A percentile compares a stretch with the other conserved stretches of the same genome.
Conservation (phyloP, 2,329 filamentous ascomycete species). For the Trichoderma citrinoviride region DNA sequence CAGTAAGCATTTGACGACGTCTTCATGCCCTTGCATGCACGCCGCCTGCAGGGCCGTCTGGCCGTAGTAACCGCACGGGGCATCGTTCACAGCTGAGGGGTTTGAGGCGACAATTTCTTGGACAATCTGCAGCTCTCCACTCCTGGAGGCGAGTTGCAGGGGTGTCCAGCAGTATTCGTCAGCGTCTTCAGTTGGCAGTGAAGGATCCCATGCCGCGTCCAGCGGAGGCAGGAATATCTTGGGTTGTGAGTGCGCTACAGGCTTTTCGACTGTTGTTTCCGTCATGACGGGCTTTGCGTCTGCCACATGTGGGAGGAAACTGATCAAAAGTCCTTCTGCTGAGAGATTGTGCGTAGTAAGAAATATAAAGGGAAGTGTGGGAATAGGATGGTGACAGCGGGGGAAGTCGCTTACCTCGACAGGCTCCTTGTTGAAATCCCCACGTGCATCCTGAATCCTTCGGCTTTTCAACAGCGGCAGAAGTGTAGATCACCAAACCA, state of each 20-base stretch:
- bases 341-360: background rate
- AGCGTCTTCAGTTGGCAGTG: slow-evolving; percentile 4
- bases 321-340: background rate
- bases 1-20: slow-evolving; percentile 32
- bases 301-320: background rate
- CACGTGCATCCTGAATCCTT: slow-evolving; percentile 12
- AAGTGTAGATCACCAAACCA: background rate
- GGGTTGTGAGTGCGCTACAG: background rate
- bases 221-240: background rate
- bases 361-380: background rate
- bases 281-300: background rate
- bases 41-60: slow-evolving; percentile 40
- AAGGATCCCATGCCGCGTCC: slow-evolving; percentile 17
- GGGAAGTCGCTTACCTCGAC: background rate
- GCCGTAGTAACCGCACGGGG: slow-evolving; percentile 36
- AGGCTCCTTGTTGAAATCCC: background rate
- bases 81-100: slow-evolving; percentile 33
- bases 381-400: background rate
- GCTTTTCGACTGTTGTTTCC: background rate
- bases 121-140: slow-evolving; percentile 32
- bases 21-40: slow-evolving; percentile 28
- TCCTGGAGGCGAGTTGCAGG: slow-evolving; percentile 36
- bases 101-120: slow-evolving; percentile 29
- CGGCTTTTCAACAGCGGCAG: background rate
- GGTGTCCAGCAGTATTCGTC: slow-evolving; percentile 31